phyloP scores from a whole-genome alignment of 164 flowering plant species.

The Euptelea pleiosperma region DNA sequence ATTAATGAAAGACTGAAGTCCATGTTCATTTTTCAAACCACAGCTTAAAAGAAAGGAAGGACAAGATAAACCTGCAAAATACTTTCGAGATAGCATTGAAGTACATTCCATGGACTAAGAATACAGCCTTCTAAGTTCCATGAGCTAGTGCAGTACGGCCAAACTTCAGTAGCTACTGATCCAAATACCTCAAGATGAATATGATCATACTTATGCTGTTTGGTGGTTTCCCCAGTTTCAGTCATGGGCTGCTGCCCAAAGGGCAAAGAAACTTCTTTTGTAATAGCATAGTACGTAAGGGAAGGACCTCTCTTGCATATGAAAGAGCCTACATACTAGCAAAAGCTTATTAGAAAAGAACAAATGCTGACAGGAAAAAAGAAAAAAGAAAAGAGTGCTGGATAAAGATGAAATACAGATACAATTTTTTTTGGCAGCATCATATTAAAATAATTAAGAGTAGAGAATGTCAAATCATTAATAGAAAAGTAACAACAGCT shows the following conservation, averaged over 20 bases:
- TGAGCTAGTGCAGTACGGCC: slow-evolving; percentile 33
- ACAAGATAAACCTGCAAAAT: slow-evolving; percentile 63
- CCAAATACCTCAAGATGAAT: slow-evolving; percentile 34
- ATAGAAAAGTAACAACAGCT: background rate
- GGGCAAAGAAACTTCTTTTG: slow-evolving; percentile 49
- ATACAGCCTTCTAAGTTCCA: slow-evolving; percentile 34
- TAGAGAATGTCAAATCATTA: too few relatives aligned
- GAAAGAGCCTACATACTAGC: slow-evolving; percentile 62
- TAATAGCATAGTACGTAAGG: slow-evolving; percentile 58
- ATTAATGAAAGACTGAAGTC: background rate
- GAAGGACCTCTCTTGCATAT: slow-evolving; percentile 73
- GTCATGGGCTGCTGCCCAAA: slow-evolving; percentile 36
- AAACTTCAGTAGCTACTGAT: slow-evolving; percentile 42
- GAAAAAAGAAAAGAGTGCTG: too few relatives aligned
- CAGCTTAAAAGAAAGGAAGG: background rate
- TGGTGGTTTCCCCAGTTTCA: slow-evolving; percentile 24
- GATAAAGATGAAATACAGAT: background rate
- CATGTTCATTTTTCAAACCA: background rate
- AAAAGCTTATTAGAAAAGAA: background rate
- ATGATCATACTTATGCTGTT: slow-evolving; percentile 24
- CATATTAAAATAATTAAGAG: background rate
- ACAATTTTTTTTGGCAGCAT: too few relatives aligned
- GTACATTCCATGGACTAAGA: slow-evolving; percentile 86
- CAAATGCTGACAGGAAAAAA: background rate
- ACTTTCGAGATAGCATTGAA: slow-evolving; percentile 86